phyloP scores from a whole-genome alignment of 2,329 filamentous ascomycete genomes.

The Bimuria novae-zelandiae region DNA sequence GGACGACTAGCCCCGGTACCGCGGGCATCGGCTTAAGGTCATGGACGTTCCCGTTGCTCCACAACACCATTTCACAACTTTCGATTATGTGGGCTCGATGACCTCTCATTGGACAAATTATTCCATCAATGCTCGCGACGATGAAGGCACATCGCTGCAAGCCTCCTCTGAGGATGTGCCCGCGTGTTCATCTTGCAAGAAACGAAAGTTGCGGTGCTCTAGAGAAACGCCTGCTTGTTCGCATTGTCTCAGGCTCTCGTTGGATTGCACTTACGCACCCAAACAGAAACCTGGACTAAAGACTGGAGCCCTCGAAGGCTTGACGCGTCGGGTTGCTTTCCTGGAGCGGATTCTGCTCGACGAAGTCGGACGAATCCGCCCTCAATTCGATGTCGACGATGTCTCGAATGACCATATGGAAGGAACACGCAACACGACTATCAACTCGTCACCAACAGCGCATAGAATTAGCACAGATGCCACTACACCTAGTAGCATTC shows the following conservation, averaged over 20 bases:
- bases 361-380: slow-evolving; percentile 28
- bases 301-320: slow-evolving; percentile 39
- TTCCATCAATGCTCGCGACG: slow-evolving; percentile 32
- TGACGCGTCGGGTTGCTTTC: slow-evolving; percentile 39
- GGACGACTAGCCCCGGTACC: slow-evolving; percentile 5
- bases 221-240: slow-evolving; percentile 37
- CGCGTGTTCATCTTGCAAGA: slow-evolving; percentile 39
- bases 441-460: neutral
- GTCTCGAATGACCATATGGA: neutral
- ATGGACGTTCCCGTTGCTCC: slow-evolving; percentile 25
- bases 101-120: slow-evolving; percentile 41
- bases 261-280: slow-evolving; percentile 36
- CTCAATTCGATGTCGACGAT: slow-evolving; percentile 23
- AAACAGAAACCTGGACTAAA: slow-evolving; percentile 43
- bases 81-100: slow-evolving; percentile 25
- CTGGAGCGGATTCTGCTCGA: slow-evolving; percentile 39
- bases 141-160: slow-evolving; percentile 19
- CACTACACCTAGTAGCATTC: neutral
- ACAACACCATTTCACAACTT: slow-evolving; percentile 1
- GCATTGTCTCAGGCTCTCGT: slow-evolving; percentile 38
- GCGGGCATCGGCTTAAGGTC: slow-evolving; percentile 28
- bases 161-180: slow-evolving; percentile 35
- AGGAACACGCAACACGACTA: neutral
- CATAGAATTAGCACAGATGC: neutral
- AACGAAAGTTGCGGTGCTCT: slow-evolving; percentile 39